These are phyloP conservation scores for Venturia effusa DNA, from an alignment of 2,329 filamentous ascomycete species.

Conservation along the genomic window DNA sequence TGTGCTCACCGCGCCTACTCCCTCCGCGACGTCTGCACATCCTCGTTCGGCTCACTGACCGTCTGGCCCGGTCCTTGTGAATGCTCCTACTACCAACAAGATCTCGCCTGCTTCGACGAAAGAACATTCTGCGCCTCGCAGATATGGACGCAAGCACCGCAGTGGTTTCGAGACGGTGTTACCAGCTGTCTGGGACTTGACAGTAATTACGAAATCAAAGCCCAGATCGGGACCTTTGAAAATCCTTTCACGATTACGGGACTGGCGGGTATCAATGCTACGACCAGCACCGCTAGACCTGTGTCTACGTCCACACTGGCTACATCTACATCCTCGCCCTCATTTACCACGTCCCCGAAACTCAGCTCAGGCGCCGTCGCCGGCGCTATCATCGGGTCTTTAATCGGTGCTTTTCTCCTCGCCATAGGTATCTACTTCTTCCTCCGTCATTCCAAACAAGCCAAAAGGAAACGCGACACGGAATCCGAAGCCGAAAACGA, in stretches of 20 bases:
- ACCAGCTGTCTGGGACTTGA: constrained; percentile 15
- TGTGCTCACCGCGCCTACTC: constrained; percentile 13
- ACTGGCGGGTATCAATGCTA: neutral
- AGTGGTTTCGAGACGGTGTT: constrained; percentile 15
- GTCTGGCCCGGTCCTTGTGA: constrained; percentile 15
- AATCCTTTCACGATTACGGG: neutral
- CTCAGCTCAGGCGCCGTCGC: neutral
- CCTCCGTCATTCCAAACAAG: neutral
- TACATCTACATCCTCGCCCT: neutral
- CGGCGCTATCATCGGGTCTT: neutral
- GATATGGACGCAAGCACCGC: constrained; percentile 15
- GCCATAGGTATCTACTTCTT: neutral
- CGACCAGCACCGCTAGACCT: neutral
- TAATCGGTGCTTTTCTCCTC: neutral
- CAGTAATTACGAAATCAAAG: constrained; percentile 4
- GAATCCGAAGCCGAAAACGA: neutral
- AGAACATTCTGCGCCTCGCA: constrained; percentile 13
- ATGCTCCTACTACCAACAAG: constrained; percentile 15
- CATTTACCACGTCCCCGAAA: neutral
- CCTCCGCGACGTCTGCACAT: constrained; percentile 13
- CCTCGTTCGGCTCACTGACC: constrained; percentile 11
- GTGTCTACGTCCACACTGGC: neutral
- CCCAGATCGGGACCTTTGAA: neutral
- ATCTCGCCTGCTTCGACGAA: constrained; percentile 15
- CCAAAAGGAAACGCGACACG: neutral